Conservation (phyloP, 768 basidiomycete species). For the Lactifluus subvellereus region DNA sequence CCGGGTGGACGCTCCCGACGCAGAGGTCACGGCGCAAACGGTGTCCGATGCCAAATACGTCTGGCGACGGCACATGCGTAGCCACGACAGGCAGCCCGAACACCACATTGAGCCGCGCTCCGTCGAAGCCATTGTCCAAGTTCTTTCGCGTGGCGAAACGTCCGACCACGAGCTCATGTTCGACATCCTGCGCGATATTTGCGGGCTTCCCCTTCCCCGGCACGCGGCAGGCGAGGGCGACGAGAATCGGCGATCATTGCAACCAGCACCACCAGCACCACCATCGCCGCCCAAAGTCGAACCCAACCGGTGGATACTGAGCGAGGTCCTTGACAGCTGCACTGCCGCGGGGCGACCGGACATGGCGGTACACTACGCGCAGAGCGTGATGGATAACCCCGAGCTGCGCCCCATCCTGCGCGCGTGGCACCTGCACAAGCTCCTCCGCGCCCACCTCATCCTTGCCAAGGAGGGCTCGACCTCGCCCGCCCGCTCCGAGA, state of each 20-base stretch:
- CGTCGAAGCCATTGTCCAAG: constrained; percentile 47
- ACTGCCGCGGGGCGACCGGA: constrained; percentile 41
- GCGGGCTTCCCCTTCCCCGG: constrained; percentile 45
- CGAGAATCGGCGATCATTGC: not conserved
- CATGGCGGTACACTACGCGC: constrained; percentile 50
- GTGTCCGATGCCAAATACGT: constrained; percentile 59
- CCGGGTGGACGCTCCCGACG: constrained; percentile 26
- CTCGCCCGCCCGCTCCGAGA: not conserved
- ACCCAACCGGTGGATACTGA: constrained; percentile 45
- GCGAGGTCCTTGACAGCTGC: constrained; percentile 52
- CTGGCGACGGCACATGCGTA: constrained; percentile 61
- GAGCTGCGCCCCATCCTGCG: not conserved
- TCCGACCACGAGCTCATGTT: constrained; percentile 64
- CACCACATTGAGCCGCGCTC: constrained; percentile 51
- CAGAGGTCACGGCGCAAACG: constrained; percentile 21
- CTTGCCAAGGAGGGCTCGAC: constrained; percentile 4
- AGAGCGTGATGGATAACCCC: constrained; percentile 47
- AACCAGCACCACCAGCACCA: constrained; percentile 3
- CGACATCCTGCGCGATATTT: constrained; percentile 54
- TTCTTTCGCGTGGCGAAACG: constrained; percentile 49
- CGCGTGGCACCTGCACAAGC: not conserved
- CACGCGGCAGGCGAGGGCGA: constrained; percentile 32
- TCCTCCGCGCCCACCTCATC: not conserved
- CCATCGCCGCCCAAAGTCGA: constrained; percentile 33
- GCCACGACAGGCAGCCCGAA: constrained; percentile 39